Evolutionary conservation across 805 yeast genomes (phyloP), one percentile per base, ranked within the genome.

Genomic region (Kluyveromyces lactis): DNA sequence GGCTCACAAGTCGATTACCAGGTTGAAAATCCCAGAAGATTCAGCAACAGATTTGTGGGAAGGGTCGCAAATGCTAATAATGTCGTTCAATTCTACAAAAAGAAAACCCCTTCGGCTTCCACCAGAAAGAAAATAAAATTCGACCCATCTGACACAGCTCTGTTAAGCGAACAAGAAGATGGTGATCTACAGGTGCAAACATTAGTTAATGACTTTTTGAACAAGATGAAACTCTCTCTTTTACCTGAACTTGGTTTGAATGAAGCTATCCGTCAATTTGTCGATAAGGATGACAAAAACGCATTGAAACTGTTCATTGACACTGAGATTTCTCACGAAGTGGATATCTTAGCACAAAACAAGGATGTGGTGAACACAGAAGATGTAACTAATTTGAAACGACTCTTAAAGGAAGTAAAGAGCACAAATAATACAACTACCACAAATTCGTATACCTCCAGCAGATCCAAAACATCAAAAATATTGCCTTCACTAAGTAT

Each of bases 1-100:
- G 44, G 46, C 13, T 44, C 52, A 1, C 43, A 38, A 19, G 43
- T 60, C 4, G 95, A 89, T 4, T 90, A 75, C 52, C 95, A 87
- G 49, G 86, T 92, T 13, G 97, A 89, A 52, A 90, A 89, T 53
- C 84, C 95, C 0, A 68, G 94, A 38, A 65, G 96, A 46, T 86
- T 92, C 46, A 86, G 96, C 12, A 86, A 89, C 53, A 67, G 86
- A 51, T 92, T 90, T 67, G 95, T 84, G 4, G 96, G 95, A 0
- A 70, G 69, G 45, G 92, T 90, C 2, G 98, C 97, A 3, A 92
- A 92, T 57, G 77, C 80, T n/a, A 81, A 85, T 51, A 94, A 87
- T 51, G 85, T 89, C 7, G 74, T 90, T 2, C 79, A 77, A 34
- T 82, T 83, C 55, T 75, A 75, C 52, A 72, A 75, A 53, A 75